These are phyloP conservation scores for Ruellia speciosa DNA, from an alignment of 305 asterid genomes.

Conservation along the genomic window DNA sequence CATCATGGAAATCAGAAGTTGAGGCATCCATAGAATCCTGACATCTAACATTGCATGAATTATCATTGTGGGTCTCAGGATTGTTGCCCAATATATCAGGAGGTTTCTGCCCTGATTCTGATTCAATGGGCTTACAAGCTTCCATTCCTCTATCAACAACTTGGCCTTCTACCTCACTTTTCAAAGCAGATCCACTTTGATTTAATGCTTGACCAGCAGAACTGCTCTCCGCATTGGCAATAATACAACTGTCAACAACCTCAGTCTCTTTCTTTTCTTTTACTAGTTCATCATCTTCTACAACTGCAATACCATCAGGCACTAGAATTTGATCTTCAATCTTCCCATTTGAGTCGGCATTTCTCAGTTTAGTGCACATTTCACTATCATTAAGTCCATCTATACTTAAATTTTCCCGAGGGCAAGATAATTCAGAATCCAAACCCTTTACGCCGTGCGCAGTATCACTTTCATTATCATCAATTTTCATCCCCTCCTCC, in stretches of 20 bases:
- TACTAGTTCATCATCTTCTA: conserved; percentile 29
- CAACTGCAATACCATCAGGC: conserved; percentile 28
- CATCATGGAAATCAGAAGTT: conserved; percentile 31
- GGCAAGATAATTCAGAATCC: conserved; percentile 49
- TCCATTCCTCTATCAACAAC: conserved; percentile 26
- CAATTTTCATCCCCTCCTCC: conserved; percentile 29
- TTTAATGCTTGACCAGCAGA: conserved; percentile 19
- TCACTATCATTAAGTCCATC: conserved; percentile 38
- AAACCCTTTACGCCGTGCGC: conserved; percentile 33
- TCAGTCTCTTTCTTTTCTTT: conserved; percentile 40
- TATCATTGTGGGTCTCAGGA: conserved; percentile 26
- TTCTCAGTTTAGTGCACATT: conserved; percentile 28
- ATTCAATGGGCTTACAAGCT: conserved; percentile 26
- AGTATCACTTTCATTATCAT: conserved; percentile 27
- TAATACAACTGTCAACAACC: not conserved
- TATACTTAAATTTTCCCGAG: conserved; percentile 27
- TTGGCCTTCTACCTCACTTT: conserved; percentile 31
- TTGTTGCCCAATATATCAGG: conserved; percentile 23
- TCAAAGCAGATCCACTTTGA: conserved; percentile 30
- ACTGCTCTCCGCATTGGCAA: not conserved
- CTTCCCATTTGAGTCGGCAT: conserved; percentile 28
- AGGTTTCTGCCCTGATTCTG: conserved; percentile 37
- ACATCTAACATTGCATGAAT: conserved; percentile 22
- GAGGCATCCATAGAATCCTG: conserved; percentile 31
- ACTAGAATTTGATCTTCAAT: conserved; percentile 20